These are phyloP conservation scores for Diplocarpon mali DNA, from an alignment of 2,329 filamentous ascomycete species.

Conservation along the genomic window DNA sequence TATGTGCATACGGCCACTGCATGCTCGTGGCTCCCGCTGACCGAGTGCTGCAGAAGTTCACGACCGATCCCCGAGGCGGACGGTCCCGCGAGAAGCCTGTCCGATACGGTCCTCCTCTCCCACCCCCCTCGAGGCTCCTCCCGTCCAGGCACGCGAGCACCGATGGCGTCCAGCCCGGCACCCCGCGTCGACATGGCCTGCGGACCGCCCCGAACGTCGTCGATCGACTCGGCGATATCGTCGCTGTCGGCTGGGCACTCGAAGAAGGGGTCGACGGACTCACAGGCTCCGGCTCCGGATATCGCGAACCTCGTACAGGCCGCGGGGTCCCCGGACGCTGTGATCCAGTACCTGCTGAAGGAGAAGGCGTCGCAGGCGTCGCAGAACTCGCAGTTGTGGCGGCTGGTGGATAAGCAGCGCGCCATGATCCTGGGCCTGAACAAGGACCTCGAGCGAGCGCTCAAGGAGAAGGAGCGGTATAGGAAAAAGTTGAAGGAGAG, in stretches of 20 bases:
- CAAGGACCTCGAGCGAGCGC: constrained; percentile 79
- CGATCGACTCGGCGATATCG: constrained; percentile 89
- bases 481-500: constrained; percentile 80
- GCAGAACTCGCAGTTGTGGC: constrained; percentile 90
- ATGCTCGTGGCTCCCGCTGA: background rate
- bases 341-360: constrained; percentile 77
- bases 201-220: constrained; percentile 58
- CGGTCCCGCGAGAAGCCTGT: constrained; percentile 26
- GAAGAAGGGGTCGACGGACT: constrained; percentile 47
- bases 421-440: constrained; percentile 90
- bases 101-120: constrained; percentile 23
- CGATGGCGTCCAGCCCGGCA: constrained; percentile 23
- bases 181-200: constrained; percentile 24
- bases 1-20: background rate
- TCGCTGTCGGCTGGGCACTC: constrained; percentile 53
- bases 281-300: constrained; percentile 47
- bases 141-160: constrained; percentile 13
- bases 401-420: constrained; percentile 89
- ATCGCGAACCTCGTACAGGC: constrained; percentile 69
- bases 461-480: constrained; percentile 94
- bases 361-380: constrained; percentile 83
- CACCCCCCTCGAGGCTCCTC: constrained; percentile 19
- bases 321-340: constrained; percentile 79
- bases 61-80: constrained; percentile 21
- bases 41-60: constrained; percentile 13